A percentile compares a stretch with the other conserved stretches of the same genome.
These are phyloP conservation scores for Penicillium palitans DNA, from an alignment of 2,329 filamentous ascomycete genomes.

Conservation along the genomic window DNA sequence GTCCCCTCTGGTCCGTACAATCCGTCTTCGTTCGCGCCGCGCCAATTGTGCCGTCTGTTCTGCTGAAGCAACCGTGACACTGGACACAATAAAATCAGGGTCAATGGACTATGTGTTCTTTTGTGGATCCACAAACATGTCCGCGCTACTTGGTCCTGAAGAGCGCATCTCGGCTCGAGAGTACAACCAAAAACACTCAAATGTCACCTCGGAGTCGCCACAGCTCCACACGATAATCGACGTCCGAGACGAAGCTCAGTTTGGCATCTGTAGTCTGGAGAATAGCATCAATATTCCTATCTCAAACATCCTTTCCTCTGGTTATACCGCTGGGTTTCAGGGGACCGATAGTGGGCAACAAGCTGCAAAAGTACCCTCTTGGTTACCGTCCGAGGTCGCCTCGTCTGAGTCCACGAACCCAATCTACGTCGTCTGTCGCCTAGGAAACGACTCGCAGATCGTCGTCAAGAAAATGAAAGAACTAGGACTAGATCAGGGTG, in stretches of 20 bases:
- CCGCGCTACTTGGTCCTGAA: slow-evolving; percentile 58
- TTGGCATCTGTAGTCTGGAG: slow-evolving; percentile 72
- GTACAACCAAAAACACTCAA: slow-evolving; percentile 48
- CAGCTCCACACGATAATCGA: slow-evolving; percentile 67
- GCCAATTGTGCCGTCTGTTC: slow-evolving; percentile 77
- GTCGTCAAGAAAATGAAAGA: slow-evolving; percentile 46
- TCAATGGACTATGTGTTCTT: slow-evolving; percentile 83
- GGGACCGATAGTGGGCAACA: neutral
- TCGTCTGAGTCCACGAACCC: slow-evolving; percentile 28
- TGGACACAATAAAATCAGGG: slow-evolving; percentile 62
- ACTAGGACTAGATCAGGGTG: slow-evolving; percentile 36
- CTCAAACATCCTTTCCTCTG: slow-evolving; percentile 40
- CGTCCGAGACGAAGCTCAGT: slow-evolving; percentile 81
- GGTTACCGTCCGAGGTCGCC: slow-evolving; percentile 31
- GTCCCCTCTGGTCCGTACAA: slow-evolving; percentile 63
- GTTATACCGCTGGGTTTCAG: neutral
- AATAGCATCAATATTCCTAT: slow-evolving; percentile 66
- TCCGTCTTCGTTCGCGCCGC: slow-evolving; percentile 70
- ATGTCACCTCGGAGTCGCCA: neutral
- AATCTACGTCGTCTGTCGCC: slow-evolving; percentile 49
- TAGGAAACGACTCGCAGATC: slow-evolving; percentile 52
- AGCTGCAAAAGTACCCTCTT: slow-evolving; percentile 22
- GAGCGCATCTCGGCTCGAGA: slow-evolving; percentile 68
- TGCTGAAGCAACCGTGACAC: slow-evolving; percentile 60
- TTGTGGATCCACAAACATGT: slow-evolving; percentile 65